Conservation (phyloP, 192 early-diverging fungal species). For the Rhizophagus sp. region DNA sequence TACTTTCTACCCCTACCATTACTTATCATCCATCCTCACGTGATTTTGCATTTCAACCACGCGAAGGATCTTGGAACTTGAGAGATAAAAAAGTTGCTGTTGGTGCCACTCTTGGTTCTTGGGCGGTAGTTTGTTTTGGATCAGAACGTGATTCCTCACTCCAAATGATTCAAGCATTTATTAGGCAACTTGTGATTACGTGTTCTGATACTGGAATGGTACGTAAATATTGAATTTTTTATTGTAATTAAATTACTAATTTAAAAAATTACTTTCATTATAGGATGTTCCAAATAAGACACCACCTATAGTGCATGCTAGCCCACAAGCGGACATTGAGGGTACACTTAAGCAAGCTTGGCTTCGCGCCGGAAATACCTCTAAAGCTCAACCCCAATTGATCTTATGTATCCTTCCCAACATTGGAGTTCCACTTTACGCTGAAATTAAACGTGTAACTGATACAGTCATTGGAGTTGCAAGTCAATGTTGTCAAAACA, state of each 20-base stretch:
- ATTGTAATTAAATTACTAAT: background rate
- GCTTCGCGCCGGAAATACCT: conserved; percentile 66
- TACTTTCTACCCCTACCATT: background rate
- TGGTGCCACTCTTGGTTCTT: conserved; percentile 77
- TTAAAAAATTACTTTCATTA: background rate
- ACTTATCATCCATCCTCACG: conserved; percentile 42
- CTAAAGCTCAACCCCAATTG: conserved; percentile 72
- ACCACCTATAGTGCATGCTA: conserved; percentile 52
- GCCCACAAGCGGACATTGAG: conserved; percentile 68
- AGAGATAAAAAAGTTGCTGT: conserved; percentile 76
- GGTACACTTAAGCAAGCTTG: conserved; percentile 70
- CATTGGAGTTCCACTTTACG: conserved; percentile 76
- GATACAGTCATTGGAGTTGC: conserved; percentile 88
- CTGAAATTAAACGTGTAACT: conserved; percentile 78
- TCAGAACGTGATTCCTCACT: conserved; percentile 57
- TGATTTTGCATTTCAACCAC: conserved; percentile 50
- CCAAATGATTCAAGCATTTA: conserved; percentile 32
- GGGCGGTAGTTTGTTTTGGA: conserved; percentile 81
- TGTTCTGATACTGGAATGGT: conserved; percentile 61
- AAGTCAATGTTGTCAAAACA: conserved; percentile 88
- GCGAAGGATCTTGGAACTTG: conserved; percentile 88
- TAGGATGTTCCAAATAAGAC: conserved; percentile 45
- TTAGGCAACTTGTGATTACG: background rate
- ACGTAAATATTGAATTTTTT: background rate
- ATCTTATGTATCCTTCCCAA: conserved; percentile 81